phyloP scores from a whole-genome alignment of 2,329 filamentous ascomycete species.

The Cladorrhinum sp. region DNA sequence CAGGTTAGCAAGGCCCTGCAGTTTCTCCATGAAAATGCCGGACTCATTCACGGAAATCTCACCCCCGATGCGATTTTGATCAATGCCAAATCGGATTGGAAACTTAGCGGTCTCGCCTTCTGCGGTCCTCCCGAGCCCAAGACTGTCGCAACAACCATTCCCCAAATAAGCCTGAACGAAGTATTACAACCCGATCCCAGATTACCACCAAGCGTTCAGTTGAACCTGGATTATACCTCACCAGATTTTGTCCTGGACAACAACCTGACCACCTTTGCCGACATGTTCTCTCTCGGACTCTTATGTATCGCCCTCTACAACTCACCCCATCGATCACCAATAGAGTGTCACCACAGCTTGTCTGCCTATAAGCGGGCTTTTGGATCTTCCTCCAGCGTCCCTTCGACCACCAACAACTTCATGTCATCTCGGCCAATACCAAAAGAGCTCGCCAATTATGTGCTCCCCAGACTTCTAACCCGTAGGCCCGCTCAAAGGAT shows the following conservation, averaged over 20 bases:
- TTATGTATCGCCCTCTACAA: slow-evolving; percentile 90
- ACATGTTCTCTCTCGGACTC: slow-evolving; percentile 91
- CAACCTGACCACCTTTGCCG: slow-evolving; percentile 77
- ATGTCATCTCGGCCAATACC: slow-evolving; percentile 77
- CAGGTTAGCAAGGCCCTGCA: slow-evolving; percentile 93
- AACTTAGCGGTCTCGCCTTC: slow-evolving; percentile 91
- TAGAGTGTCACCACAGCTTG: slow-evolving; percentile 76
- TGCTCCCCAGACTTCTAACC: slow-evolving; percentile 83
- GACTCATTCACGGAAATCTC: slow-evolving; percentile 88
- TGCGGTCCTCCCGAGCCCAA: slow-evolving; percentile 77
- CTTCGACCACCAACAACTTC: slow-evolving; percentile 79
- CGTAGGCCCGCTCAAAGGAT: slow-evolving; percentile 82
- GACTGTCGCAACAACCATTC: slow-evolving; percentile 69
- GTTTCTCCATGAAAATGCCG: slow-evolving; percentile 92
- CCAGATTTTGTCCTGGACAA: slow-evolving; percentile 93
- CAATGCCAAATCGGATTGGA: slow-evolving; percentile 98
- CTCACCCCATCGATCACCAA: slow-evolving; percentile 82
- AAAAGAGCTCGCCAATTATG: slow-evolving; percentile 68
- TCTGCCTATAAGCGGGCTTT: slow-evolving; percentile 85
- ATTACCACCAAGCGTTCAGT: slow-evolving; percentile 76
- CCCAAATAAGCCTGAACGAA: slow-evolving; percentile 78
- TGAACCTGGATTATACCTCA: slow-evolving; percentile 89
- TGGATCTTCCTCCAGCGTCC: slow-evolving; percentile 72
- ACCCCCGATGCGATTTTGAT: slow-evolving; percentile 92
- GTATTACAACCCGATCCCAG: slow-evolving; percentile 81